Evolutionary conservation across 139 green algal genomes (phyloP), one percentile per base, ranked within the genome.

Genomic region (Coelastrella sp.): DNA sequence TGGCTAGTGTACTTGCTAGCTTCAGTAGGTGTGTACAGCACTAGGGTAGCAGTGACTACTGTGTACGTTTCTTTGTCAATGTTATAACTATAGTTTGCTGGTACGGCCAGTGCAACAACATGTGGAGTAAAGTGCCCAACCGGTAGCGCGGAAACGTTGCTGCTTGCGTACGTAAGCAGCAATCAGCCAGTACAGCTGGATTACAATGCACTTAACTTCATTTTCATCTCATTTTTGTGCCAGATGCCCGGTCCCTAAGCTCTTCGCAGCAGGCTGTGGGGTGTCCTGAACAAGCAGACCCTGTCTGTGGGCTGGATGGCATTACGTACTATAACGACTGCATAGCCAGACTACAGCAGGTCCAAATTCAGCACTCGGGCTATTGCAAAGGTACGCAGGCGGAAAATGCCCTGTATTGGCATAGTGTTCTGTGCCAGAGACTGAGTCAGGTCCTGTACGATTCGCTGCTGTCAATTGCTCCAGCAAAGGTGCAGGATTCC

Each of bases 311-410:
- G 21, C 13, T 34, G 53, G 78, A 84, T 32, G 62, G 78, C 15
- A 23, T 84, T 19, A 76, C 48, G 6, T 84, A 84, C 78, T 76
- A 66, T 40, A 84, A 84, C 57, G 34, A 62, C 7, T 84, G 78
- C 27, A n/a, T 84, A 5, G 78, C 78, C 32, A 50, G 19, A 40
- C 5, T 75, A 21, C 60, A 75, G 21, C 50, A 76, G 3, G 62
- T 84, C 17, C 5, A 45, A 45, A 27, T 84, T 3, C 9, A 21
- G 40, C 60, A 84, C 19, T 17, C 27, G 25, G 78, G 78, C 5
- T 84, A 84, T 32, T 84, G 78, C 8, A 9, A 60, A 76, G 78
- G 78, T 84, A 32, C 11, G 50, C 38, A 32, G 17, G 45, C 45
- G 11, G 11, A 23, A 13, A 57, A 0, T 57, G 11, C 11, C 0